Conservation (phyloP, 2,329 filamentous ascomycete species). For the Penicillium sp. region DNA sequence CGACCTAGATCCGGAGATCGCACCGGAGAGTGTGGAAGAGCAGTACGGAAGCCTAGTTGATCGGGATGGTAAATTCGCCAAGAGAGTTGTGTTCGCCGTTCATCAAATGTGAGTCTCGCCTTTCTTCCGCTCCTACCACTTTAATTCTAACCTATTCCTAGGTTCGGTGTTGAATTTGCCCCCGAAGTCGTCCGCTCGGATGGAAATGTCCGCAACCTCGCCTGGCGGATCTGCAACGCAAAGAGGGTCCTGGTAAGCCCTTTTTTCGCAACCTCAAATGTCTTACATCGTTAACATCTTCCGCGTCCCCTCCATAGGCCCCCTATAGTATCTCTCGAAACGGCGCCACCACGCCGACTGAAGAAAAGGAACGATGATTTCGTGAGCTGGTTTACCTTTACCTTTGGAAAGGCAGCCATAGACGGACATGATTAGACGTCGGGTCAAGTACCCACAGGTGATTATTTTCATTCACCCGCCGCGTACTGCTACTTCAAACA, state of each 20-base stretch:
- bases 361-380: slow-evolving; percentile 29
- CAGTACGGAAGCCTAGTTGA: slow-evolving; percentile 85
- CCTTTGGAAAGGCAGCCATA: slow-evolving; percentile 3
- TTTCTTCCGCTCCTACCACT: not conserved
- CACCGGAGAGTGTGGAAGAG: slow-evolving; percentile 78
- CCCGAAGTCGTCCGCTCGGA: slow-evolving; percentile 91
- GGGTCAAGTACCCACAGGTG: not conserved
- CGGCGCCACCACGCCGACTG: slow-evolving; percentile 64
- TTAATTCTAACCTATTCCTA: slow-evolving; percentile 30
- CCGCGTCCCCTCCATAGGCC: slow-evolving; percentile 53
- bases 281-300: slow-evolving; percentile 5
- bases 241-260: slow-evolving; percentile 84
- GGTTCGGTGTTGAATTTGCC: slow-evolving; percentile 92
- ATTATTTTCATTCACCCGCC: not conserved
- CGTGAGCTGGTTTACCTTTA: not conserved
- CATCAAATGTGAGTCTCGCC: slow-evolving; percentile 74
- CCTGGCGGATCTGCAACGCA: slow-evolving; percentile 93
- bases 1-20: slow-evolving; percentile 88
- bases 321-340: slow-evolving; percentile 73
- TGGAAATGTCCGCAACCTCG: slow-evolving; percentile 85
- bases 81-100: slow-evolving; percentile 89
- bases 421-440: slow-evolving; percentile 7
- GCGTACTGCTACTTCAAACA: not conserved
- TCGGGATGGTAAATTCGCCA: slow-evolving; percentile 85
- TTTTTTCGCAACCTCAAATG: not conserved